Evolutionary conservation across 192 early-diverging fungal species (phyloP).

Genomic region (Obelidium mucronatum): DNA sequence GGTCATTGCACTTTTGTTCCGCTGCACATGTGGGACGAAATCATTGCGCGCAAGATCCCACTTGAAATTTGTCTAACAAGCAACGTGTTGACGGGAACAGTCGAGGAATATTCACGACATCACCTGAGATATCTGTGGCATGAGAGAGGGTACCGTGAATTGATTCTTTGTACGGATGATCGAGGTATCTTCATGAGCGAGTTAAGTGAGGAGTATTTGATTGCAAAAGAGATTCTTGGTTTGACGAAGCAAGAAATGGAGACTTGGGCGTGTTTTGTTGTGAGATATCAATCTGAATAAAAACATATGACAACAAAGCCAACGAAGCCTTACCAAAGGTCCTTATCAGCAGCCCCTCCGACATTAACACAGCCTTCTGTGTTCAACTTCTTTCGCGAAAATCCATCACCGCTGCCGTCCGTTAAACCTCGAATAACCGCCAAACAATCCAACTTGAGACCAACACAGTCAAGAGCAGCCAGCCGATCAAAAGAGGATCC

Average conservation of each 20-base stretch:
- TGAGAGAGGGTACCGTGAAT: conserved; percentile 2
- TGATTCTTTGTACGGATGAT: conserved; percentile 30
- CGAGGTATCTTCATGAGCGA: conserved; percentile 21
- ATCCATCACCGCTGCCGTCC: not conserved
- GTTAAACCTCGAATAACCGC: not conserved
- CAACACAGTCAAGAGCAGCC: not conserved
- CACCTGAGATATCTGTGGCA: conserved; percentile 28
- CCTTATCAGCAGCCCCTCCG: no score
- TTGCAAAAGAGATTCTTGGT: conserved; percentile 21
- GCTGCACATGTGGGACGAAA: not conserved
- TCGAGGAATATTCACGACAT: not conserved
- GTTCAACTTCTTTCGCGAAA: not conserved
- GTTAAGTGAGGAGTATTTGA: conserved; percentile 30
- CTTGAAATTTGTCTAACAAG: conserved; percentile 33
- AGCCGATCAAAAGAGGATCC: no score
- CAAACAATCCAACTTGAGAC: not conserved
- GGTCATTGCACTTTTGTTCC: conserved; percentile 37
- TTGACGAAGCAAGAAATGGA: conserved; percentile 21
- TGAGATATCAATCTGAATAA: no score
- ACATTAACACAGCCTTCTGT: not conserved
- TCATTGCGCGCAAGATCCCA: conserved; percentile 3
- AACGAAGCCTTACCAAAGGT: no score
- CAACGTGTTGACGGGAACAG: conserved; percentile 31
- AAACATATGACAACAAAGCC: no score
- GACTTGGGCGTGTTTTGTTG: no score